phyloP scores from a whole-genome alignment of 306 rosid genomes.

The Astragalus membranaceus region DNA sequence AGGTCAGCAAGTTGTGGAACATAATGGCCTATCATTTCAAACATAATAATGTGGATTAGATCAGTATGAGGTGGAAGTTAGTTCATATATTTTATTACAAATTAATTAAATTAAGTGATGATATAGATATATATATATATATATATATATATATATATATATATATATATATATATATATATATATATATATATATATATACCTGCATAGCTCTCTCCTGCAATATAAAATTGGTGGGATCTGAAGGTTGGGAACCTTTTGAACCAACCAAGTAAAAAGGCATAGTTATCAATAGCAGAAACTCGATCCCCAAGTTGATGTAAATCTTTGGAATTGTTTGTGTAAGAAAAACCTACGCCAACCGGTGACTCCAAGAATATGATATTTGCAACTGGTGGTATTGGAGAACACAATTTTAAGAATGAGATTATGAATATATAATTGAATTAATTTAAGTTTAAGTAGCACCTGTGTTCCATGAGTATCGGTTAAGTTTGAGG shows the following conservation, averaged over 20 bases:
- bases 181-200: no score
- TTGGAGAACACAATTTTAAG: neutral
- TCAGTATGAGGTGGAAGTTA: neutral
- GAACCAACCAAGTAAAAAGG: conserved; percentile 57
- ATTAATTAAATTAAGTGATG: neutral
- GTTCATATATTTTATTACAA: neutral
- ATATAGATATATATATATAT: no score
- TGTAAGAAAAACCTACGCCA: conserved; percentile 72
- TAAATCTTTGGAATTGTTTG: conserved; percentile 49
- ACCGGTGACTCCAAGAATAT: conserved; percentile 67
- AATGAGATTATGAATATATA: neutral
- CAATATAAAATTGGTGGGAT: conserved; percentile 46
- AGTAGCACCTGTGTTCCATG: conserved; percentile 55
- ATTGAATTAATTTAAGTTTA: no score
- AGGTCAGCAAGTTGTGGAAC: conserved; percentile 66
- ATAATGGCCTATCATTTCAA: conserved; percentile 46
- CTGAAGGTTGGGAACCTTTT: conserved; percentile 48
- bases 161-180: no score
- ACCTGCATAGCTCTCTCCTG: conserved; percentile 77
- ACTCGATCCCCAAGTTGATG: conserved; percentile 45
- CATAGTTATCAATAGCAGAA: conserved; percentile 50
- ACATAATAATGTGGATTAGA: neutral
- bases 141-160: no score
- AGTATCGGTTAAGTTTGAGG: conserved; percentile 35
- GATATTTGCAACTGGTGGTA: conserved; percentile 41